Percentiles rank a stretch among this genome's conserved stretches.
These are phyloP conservation scores for Limtongia smithiae DNA, from an alignment of 805 yeast species.

Conservation along the genomic window DNA sequence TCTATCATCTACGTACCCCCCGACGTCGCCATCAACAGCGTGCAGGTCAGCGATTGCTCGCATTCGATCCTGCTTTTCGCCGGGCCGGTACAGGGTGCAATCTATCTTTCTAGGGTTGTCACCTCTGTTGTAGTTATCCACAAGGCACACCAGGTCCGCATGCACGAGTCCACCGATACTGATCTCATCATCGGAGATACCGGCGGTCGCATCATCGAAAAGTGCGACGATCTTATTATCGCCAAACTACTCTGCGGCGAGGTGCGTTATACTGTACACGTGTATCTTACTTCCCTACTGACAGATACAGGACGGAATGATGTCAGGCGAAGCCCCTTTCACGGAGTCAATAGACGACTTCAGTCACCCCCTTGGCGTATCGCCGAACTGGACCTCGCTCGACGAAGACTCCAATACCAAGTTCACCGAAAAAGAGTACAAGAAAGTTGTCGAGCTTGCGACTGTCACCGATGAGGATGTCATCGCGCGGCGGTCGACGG, in stretches of 20 bases:
- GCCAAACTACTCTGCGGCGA: constrained; percentile 5
- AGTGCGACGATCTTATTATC: constrained; percentile 13
- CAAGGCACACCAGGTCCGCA: constrained; percentile 20
- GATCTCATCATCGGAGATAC: constrained; percentile 7
- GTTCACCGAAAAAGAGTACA: constrained; percentile 5
- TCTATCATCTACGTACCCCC: constrained; percentile 12
- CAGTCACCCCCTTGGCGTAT: constrained; percentile 33
- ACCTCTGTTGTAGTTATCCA: constrained; percentile 9
- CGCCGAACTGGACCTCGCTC: constrained; percentile 16
- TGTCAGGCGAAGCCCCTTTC: constrained; percentile 5
- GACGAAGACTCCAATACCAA: constrained; percentile 16
- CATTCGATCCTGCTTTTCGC: constrained; percentile 10
- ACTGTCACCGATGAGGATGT: neutral
- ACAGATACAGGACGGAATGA: neutral
- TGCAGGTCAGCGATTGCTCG: constrained; percentile 10
- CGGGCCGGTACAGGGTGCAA: constrained; percentile 17
- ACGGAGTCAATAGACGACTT: constrained; percentile 28
- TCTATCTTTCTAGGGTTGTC: constrained; percentile 12
- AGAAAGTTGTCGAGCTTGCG: neutral
- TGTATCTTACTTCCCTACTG: neutral
- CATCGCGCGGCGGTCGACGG: neutral
- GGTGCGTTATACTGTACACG: neutral
- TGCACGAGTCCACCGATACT: constrained; percentile 19
- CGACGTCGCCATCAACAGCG: neutral
- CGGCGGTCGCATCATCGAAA: constrained; percentile 19